A percentile compares a stretch with the other conserved stretches of the same genome.
Evolutionary conservation across 257 asterid genomes (phyloP).

Genomic region (Rubia yunnanensis): DNA sequence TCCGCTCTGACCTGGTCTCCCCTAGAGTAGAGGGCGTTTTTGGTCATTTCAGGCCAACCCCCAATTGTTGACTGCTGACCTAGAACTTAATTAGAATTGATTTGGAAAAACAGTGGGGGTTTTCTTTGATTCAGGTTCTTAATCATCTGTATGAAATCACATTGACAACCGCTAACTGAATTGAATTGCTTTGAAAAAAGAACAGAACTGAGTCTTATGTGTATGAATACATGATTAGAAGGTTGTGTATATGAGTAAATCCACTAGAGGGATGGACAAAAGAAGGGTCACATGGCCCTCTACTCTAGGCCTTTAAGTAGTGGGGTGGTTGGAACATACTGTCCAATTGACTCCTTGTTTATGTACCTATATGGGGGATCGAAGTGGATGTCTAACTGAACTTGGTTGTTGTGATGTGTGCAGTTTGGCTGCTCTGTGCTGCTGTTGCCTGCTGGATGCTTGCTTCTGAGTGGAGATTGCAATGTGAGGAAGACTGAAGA

Average conservation of each 20-base stretch:
- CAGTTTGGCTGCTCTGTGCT: constrained; percentile 39
- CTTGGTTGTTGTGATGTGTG: constrained; percentile 1
- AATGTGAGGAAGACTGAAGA: neutral
- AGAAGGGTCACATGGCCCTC: neutral
- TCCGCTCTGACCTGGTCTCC: neutral
- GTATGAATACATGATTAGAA: neutral
- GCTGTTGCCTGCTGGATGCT: constrained; percentile 31
- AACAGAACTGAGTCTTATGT: no score
- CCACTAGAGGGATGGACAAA: neutral
- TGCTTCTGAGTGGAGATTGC: constrained; percentile 19
- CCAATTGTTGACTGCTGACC: neutral
- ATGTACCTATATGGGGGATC: neutral
- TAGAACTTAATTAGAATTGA: no score
- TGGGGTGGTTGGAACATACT: neutral
- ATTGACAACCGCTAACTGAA: no score
- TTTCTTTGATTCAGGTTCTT: no score
- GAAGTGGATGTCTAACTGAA: neutral
- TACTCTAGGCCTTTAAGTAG: neutral
- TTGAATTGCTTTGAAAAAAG: no score
- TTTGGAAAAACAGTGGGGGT: no score
- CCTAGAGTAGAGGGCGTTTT: neutral
- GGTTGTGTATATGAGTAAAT: neutral
- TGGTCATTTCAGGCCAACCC: neutral
- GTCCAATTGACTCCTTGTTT: neutral
- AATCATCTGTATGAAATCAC: no score